These are phyloP conservation scores for Aristolochia californica DNA, from an alignment of 164 flowering plant species.

Conservation along the genomic window DNA sequence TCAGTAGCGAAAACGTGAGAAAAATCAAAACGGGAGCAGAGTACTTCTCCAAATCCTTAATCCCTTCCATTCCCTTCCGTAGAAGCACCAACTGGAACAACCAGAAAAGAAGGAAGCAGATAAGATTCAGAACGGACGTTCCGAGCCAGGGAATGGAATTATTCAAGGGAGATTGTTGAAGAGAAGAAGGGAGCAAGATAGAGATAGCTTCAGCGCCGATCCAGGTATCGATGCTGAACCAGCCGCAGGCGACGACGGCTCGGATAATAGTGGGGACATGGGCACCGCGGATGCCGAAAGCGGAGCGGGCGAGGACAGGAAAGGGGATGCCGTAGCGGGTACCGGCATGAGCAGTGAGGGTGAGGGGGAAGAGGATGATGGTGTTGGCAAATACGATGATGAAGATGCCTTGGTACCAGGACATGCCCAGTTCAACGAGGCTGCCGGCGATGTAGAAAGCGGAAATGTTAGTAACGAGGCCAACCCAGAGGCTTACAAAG, in stretches of 20 bases:
- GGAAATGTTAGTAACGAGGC: slow-evolving; percentile 83
- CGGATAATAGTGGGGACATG: slow-evolving; percentile 69
- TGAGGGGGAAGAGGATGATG: slow-evolving; percentile 45
- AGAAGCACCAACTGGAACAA: slow-evolving; percentile 45
- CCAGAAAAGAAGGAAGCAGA: slow-evolving; percentile 77
- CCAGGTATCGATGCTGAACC: slow-evolving; percentile 96
- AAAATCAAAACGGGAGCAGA: slow-evolving; percentile 65
- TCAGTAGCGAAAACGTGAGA: slow-evolving; percentile 45
- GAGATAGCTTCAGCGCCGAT: slow-evolving; percentile 87
- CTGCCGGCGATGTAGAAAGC: slow-evolving; percentile 84
- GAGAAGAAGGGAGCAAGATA: slow-evolving; percentile 44
- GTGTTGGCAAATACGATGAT: slow-evolving; percentile 74
- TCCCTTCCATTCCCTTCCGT: slow-evolving; percentile 79
- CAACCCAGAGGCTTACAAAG: slow-evolving; percentile 79
- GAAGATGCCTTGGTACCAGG: slow-evolving; percentile 92
- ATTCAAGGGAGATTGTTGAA: slow-evolving; percentile 24
- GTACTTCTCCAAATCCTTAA: slow-evolving; percentile 64
- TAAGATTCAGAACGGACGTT: slow-evolving; percentile 74
- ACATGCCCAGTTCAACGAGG: slow-evolving; percentile 92
- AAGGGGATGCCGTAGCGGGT: slow-evolving; percentile 73
- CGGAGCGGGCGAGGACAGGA: slow-evolving; percentile 73
- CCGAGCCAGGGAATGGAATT: slow-evolving; percentile 55
- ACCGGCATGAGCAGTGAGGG: slow-evolving; percentile 79
- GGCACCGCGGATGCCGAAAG: slow-evolving; percentile 78
- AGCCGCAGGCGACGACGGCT: slow-evolving; percentile 81